Percentiles rank a stretch among this genome's conserved stretches.
Conservation (phyloP, 345 rosid species). For the Carallia pectinifolia region DNA sequence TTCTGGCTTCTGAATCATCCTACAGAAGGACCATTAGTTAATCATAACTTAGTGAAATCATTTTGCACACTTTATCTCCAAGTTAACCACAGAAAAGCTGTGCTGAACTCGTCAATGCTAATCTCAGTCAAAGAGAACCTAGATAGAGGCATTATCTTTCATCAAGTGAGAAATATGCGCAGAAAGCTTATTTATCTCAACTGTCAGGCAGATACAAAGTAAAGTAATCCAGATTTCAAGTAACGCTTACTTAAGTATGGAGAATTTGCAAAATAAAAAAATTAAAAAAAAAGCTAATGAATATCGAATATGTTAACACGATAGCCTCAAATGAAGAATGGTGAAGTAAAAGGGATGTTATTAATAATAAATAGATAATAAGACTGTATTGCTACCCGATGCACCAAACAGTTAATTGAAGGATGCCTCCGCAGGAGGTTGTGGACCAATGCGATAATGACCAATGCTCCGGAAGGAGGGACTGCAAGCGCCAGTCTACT, state of each 20-base stretch:
- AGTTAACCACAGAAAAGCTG: background rate
- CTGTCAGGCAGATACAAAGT: background rate
- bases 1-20: conserved; percentile 43
- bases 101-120: background rate
- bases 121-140: background rate
- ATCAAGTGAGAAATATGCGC: background rate
- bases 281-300: no score
- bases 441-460: conserved; percentile 76
- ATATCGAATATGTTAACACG: no score
- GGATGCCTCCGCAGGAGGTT: conserved; percentile 89
- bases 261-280: no score
- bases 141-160: background rate
- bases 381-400: conserved; percentile 44
- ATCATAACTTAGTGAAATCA: background rate
- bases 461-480: conserved; percentile 84
- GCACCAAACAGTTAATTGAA: conserved; percentile 90
- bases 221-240: background rate
- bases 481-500: conserved; percentile 72
- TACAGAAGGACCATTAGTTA: conserved; percentile 11
- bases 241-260: no score
- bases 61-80: background rate
- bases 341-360: no score
- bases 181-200: background rate
- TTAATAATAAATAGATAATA: background rate
- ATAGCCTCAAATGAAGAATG: background rate